These are phyloP conservation scores for Sporormia fimetaria DNA, from an alignment of 495 filamentous ascomycete species.

Conservation along the genomic window DNA sequence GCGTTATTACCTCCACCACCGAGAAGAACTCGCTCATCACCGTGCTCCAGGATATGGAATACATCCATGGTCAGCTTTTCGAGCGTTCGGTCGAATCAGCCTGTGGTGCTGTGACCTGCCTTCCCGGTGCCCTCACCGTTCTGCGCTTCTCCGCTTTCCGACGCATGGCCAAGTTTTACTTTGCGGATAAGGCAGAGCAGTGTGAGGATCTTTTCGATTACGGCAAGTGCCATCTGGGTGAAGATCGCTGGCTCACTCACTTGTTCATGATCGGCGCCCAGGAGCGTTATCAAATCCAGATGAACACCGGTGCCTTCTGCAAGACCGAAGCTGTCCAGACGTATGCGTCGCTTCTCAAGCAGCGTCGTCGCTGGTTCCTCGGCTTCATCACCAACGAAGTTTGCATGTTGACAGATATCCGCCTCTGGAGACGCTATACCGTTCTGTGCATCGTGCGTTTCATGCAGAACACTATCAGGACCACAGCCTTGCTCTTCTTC, in stretches of 20 bases:
- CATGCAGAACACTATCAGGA: conserved; percentile 94
- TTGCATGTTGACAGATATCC: conserved; percentile 92
- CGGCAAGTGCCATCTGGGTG: conserved; percentile 87
- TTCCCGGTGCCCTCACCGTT: conserved; percentile 90
- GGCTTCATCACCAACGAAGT: conserved; percentile 98
- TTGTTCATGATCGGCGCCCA: conserved; percentile 97
- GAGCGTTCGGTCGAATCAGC: conserved; percentile 94
- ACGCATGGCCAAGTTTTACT: conserved; percentile 97
- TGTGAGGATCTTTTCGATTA: conserved; percentile 96
- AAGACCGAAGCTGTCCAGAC: conserved; percentile 96
- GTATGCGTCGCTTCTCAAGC: conserved; percentile 77
- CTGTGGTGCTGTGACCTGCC: conserved; percentile 88
- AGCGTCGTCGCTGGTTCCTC: conserved; percentile 92
- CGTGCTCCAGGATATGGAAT: conserved; percentile 94
- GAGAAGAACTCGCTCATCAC: conserved; percentile 83
- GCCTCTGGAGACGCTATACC: conserved; percentile 86
- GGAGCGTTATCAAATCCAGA: conserved; percentile 87
- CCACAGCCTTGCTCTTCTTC: conserved; percentile 90
- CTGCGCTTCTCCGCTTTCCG: conserved; percentile 93
- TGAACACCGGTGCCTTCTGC: conserved; percentile 95
- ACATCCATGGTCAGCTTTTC: conserved; percentile 94
- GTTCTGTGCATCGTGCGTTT: conserved; percentile 81
- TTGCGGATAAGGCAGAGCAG: conserved; percentile 92
- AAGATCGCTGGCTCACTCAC: conserved; percentile 96
- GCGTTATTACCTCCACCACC: conserved; percentile 91